These are phyloP conservation scores for Kuraishia floccosa DNA, from an alignment of 805 yeast species.

Conservation along the genomic window DNA sequence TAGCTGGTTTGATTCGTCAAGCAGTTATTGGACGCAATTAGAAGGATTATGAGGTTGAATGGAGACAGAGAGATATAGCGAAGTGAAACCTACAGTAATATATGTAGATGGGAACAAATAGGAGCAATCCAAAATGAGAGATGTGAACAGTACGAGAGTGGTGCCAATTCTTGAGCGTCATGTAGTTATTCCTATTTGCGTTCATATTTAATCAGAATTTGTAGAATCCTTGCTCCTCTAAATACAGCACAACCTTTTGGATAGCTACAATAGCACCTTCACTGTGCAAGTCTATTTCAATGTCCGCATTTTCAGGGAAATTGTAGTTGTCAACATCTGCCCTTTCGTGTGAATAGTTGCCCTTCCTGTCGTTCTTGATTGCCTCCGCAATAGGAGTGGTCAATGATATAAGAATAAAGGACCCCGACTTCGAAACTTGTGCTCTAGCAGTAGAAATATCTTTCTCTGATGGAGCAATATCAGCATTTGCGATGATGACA, in stretches of 20 bases:
- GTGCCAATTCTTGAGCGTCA: too few relatives aligned
- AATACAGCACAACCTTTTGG: slow-evolving; percentile 57
- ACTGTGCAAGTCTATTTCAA: slow-evolving; percentile 41
- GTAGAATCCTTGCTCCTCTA: slow-evolving; percentile 81
- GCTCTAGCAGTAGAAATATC: slow-evolving; percentile 30
- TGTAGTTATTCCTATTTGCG: neutral
- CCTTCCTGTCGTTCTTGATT: slow-evolving; percentile 36
- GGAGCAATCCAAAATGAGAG: too few relatives aligned
- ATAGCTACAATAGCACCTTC: slow-evolving; percentile 59
- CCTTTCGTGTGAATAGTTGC: slow-evolving; percentile 31
- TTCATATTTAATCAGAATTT: slow-evolving; percentile 20
- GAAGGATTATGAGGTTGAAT: too few relatives aligned
- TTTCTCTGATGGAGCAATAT: slow-evolving; percentile 29
- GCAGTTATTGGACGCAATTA: too few relatives aligned
- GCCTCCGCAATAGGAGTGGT: slow-evolving; percentile 34
- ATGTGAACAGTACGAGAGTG: too few relatives aligned
- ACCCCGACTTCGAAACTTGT: slow-evolving; percentile 34
- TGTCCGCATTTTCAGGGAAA: slow-evolving; percentile 41
- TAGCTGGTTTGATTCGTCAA: too few relatives aligned
- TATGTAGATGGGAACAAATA: too few relatives aligned
- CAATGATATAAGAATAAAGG: slow-evolving; percentile 40
- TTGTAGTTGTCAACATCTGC: slow-evolving; percentile 37
- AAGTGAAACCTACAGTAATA: too few relatives aligned
- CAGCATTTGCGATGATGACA: slow-evolving; percentile 53
- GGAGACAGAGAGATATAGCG: too few relatives aligned